These are phyloP conservation scores for Thuidium tamariscinum DNA, from an alignment of 225 moss, liverwort and hornwort genomes.

Conservation along the genomic window DNA sequence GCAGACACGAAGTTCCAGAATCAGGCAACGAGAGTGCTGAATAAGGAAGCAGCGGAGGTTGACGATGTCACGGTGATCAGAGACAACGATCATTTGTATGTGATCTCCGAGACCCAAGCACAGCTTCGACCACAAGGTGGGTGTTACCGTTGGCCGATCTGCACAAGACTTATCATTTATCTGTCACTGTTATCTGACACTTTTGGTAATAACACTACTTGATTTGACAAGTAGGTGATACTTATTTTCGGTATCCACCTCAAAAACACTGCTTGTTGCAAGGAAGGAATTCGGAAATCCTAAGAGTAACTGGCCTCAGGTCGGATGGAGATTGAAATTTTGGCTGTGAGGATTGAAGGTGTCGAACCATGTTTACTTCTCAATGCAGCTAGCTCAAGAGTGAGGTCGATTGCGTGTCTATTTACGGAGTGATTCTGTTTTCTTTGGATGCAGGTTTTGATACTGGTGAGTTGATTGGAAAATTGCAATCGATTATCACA, in stretches of 20 bases:
- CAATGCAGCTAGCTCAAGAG: neutral
- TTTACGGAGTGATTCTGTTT: neutral
- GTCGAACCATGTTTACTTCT: neutral
- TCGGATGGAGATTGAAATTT: neutral
- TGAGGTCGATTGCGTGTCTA: neutral
- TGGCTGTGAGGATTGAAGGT: neutral
- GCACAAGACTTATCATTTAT: neutral
- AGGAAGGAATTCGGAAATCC: neutral
- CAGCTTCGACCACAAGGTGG: conserved; percentile 18
- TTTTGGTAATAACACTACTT: neutral
- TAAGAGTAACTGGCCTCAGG: neutral
- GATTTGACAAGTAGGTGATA: neutral
- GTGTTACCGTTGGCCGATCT: neutral
- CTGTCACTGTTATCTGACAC: neutral
- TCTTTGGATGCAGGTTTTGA: conserved; percentile 16
- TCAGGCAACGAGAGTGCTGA: conserved; percentile 42
- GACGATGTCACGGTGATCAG: conserved; percentile 52
- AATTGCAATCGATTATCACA: conserved; percentile 28
- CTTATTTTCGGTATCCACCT: neutral
- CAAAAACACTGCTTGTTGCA: neutral
- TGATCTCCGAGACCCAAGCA: conserved; percentile 31
- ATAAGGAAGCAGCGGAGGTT: conserved; percentile 50
- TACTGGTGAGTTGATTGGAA: conserved; percentile 17
- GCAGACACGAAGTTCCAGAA: conserved; percentile 46
- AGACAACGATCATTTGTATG: conserved; percentile 71